phyloP scores from a whole-genome alignment of 2,329 filamentous ascomycete genomes.

The Pseudocercospora fijiensis region DNA sequence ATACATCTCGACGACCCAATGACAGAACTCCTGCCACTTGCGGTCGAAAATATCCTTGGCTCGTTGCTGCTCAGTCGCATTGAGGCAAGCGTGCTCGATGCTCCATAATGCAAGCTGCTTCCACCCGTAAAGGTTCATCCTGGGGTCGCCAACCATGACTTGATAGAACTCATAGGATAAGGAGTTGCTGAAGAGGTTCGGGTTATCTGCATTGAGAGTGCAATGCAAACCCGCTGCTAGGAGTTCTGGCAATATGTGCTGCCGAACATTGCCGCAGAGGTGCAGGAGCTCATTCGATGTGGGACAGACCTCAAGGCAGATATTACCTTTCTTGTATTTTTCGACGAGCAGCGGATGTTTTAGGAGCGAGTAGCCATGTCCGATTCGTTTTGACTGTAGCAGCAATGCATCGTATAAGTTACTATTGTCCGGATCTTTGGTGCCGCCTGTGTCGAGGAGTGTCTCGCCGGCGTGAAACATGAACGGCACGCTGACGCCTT shows the following conservation, averaged over 20 bases:
- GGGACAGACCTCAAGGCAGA: constrained; percentile 74
- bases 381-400: constrained; percentile 66
- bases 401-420: constrained; percentile 69
- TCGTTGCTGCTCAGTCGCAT: constrained; percentile 40
- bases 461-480: constrained; percentile 77
- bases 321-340: constrained; percentile 60
- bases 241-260: constrained; percentile 66
- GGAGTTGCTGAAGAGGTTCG: constrained; percentile 70
- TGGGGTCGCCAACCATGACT: constrained; percentile 65
- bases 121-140: constrained; percentile 69
- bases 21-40: constrained; percentile 61
- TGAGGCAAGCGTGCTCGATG: constrained; percentile 47
- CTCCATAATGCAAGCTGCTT: constrained; percentile 59
- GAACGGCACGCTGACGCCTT: constrained; percentile 63
- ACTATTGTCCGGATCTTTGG: constrained; percentile 56
- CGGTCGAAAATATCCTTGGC: constrained; percentile 51
- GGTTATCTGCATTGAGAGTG: constrained; percentile 73
- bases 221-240: constrained; percentile 72
- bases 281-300: constrained; percentile 76
- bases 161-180: constrained; percentile 78
- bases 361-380: constrained; percentile 69
- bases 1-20: constrained; percentile 15
- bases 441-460: constrained; percentile 60
- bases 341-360: constrained; percentile 67
- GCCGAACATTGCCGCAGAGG: constrained; percentile 62